Evolutionary conservation across 495 filamentous ascomycete species (phyloP).

Genomic region (Ascodesmis nigricans): DNA sequence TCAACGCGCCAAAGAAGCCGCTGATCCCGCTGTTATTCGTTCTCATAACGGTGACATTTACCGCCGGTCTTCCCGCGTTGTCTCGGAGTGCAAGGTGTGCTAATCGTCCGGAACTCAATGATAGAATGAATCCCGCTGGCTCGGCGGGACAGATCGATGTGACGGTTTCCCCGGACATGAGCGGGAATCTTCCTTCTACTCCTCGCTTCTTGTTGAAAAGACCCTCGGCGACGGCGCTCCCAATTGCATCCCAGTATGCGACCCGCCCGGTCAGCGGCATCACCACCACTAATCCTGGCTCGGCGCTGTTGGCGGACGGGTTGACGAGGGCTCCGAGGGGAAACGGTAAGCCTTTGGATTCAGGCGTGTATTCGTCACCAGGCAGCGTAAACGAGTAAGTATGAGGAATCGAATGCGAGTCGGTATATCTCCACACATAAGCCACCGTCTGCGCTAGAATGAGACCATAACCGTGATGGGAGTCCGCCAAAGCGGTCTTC

Average conservation of each 20-base stretch:
- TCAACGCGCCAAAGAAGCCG: constrained; percentile 48
- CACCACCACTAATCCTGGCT: constrained; percentile 66
- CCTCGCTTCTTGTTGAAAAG: constrained; percentile 24
- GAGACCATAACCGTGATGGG: constrained; percentile 49
- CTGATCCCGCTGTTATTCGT: constrained; percentile 48
- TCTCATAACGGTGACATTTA: constrained; percentile 52
- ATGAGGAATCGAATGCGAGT: constrained; percentile 39
- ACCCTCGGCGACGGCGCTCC: constrained; percentile 20
- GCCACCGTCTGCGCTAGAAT: constrained; percentile 58
- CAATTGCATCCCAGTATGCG: constrained; percentile 81
- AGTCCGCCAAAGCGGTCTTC: constrained; percentile 23
- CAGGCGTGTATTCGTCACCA: constrained; percentile 31
- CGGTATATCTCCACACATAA: constrained; percentile 69
- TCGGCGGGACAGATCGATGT: constrained; percentile 59
- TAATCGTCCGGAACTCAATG: constrained; percentile 61
- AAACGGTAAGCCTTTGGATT: constrained; percentile 34
- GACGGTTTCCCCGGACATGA: constrained; percentile 57
- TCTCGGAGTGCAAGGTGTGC: constrained; percentile 72
- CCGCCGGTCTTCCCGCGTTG: constrained; percentile 57
- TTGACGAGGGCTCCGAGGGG: constrained; percentile 64
- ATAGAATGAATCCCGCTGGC: constrained; percentile 63
- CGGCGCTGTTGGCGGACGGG: constrained; percentile 43
- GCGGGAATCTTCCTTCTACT: constrained; percentile 32
- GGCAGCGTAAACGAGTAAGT: constrained; percentile 57
- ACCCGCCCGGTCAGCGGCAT: constrained; percentile 65